These are phyloP conservation scores for Proliferodiscus dingleyae DNA, from an alignment of 2,329 filamentous ascomycete species.

Conservation along the genomic window DNA sequence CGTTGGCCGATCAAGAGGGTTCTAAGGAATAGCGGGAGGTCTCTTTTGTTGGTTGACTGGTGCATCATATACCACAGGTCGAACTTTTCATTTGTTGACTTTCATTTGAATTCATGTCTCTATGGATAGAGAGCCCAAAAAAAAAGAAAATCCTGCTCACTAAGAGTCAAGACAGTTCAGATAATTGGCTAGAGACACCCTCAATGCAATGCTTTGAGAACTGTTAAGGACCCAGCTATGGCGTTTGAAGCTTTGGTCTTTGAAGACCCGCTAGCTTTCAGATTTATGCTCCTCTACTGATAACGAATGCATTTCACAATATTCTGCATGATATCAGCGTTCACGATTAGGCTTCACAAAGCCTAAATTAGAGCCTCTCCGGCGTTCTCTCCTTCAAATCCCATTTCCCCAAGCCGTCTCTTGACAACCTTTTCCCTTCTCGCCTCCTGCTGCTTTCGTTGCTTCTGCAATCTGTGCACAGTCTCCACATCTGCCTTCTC, in stretches of 20 bases:
- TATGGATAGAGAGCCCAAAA: not conserved
- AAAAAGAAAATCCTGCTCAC: constrained; percentile 3
- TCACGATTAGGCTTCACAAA: too few relatives aligned
- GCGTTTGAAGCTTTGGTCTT: too few relatives aligned
- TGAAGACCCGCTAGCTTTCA: constrained; percentile 3
- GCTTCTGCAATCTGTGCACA: constrained; percentile 69
- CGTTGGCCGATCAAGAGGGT: not conserved
- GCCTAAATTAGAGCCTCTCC: constrained; percentile 67
- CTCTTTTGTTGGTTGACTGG: constrained; percentile 4
- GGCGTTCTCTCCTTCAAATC: constrained; percentile 82
- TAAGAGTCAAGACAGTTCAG: too few relatives aligned
- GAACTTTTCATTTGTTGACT: constrained; percentile 3
- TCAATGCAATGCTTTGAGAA: not conserved
- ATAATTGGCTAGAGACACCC: not conserved
- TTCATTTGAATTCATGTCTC: not conserved
- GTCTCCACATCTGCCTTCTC: constrained; percentile 59
- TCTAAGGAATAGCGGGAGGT: not conserved
- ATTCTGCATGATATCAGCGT: constrained; percentile 38
- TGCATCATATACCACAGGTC: constrained; percentile 4
- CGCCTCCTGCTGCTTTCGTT: constrained; percentile 65
- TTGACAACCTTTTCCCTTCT: constrained; percentile 66
- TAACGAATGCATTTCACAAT: constrained; percentile 46
- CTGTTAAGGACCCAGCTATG: not conserved
- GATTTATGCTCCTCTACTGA: constrained; percentile 13
- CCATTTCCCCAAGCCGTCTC: constrained; percentile 68